phyloP scores from a whole-genome alignment of 352 stramenopile species.

The Phytophthora sp. region DNA sequence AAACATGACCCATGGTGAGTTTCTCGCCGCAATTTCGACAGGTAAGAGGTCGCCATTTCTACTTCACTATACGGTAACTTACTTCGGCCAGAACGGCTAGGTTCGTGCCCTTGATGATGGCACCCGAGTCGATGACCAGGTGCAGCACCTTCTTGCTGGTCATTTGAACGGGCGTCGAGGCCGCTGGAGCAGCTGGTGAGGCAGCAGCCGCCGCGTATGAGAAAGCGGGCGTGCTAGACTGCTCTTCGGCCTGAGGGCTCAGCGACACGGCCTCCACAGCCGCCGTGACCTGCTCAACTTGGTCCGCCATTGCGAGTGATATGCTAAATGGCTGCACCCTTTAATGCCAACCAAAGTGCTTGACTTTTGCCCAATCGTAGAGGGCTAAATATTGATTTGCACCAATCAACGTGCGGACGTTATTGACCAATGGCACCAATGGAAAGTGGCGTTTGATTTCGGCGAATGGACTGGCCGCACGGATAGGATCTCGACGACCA shows the following conservation, averaged over 20 bases:
- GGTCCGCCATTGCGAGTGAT: slow-evolving; percentile 27
- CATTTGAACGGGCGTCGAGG: neutral
- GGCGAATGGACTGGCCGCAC: slow-evolving; percentile 15
- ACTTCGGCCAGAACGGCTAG: slow-evolving; percentile 76
- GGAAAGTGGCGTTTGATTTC: slow-evolving; percentile 7
- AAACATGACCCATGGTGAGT: slow-evolving; percentile 10
- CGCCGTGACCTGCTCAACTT: slow-evolving; percentile 31
- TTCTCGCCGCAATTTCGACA: slow-evolving; percentile 6
- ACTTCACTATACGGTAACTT: slow-evolving; percentile 5
- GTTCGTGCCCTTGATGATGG: slow-evolving; percentile 89
- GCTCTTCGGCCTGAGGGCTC: slow-evolving; percentile 13
- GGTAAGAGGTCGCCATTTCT: neutral
- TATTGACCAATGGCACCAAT: neutral
- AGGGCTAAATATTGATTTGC: neutral
- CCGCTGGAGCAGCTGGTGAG: slow-evolving; percentile 5
- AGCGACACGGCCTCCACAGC: slow-evolving; percentile 28
- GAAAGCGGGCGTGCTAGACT: neutral
- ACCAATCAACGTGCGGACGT: slow-evolving; percentile 5
- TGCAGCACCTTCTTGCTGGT: slow-evolving; percentile 76
- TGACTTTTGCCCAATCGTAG: slow-evolving; percentile 39
- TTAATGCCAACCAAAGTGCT: slow-evolving; percentile 53
- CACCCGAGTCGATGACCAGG: slow-evolving; percentile 86
- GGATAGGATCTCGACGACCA: slow-evolving; percentile 30
- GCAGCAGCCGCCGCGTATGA: slow-evolving; percentile 19
- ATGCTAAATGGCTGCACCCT: slow-evolving; percentile 14